These are phyloP conservation scores for Ophiostoma populinum DNA, from an alignment of 2,329 filamentous ascomycete species.

Conservation along the genomic window DNA sequence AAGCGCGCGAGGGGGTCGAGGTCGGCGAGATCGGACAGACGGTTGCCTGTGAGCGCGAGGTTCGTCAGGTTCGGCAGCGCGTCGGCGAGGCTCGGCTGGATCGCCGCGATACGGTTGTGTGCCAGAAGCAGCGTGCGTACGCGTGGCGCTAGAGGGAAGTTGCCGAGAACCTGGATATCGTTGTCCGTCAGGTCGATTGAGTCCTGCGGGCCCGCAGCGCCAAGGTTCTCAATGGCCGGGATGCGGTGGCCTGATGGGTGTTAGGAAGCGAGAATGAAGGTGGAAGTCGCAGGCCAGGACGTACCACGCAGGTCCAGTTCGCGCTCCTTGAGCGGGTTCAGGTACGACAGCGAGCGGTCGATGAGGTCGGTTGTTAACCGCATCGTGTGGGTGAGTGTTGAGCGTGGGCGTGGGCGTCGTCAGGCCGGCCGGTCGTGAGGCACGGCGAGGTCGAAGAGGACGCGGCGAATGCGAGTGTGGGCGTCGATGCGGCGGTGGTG, in stretches of 20 bases:
- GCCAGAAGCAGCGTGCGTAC: conserved; percentile 77
- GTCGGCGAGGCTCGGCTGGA: conserved; percentile 58
- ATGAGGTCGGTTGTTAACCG: conserved; percentile 92
- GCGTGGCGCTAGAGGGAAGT: conserved; percentile 83
- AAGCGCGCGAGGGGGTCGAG: conserved; percentile 63
- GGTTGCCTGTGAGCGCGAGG: conserved; percentile 70
- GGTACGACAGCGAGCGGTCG: conserved; percentile 85
- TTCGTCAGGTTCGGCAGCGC: conserved; percentile 69
- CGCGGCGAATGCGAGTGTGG: too few relatives aligned
- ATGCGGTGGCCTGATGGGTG: conserved; percentile 99
- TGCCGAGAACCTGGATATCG: conserved; percentile 74
- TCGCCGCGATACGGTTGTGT: conserved; percentile 69
- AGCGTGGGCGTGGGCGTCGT: not conserved
- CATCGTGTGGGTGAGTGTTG: conserved; percentile 35
- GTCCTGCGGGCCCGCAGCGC: conserved; percentile 90
- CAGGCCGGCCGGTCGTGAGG: too few relatives aligned
- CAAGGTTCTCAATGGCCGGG: conserved; percentile 91
- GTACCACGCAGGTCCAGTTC: conserved; percentile 98
- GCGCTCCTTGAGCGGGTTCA: conserved; percentile 96
- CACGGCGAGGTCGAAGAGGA: too few relatives aligned
- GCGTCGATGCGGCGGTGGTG: not conserved
- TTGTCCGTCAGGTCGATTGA: conserved; percentile 98
- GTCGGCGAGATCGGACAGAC: conserved; percentile 68
- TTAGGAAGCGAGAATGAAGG: conserved; percentile 31
- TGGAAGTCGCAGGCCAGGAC: conserved; percentile 47